These are phyloP conservation scores for Pneumocystis canis DNA, from an alignment of 1,139 yeast species.

Conservation along the genomic window DNA sequence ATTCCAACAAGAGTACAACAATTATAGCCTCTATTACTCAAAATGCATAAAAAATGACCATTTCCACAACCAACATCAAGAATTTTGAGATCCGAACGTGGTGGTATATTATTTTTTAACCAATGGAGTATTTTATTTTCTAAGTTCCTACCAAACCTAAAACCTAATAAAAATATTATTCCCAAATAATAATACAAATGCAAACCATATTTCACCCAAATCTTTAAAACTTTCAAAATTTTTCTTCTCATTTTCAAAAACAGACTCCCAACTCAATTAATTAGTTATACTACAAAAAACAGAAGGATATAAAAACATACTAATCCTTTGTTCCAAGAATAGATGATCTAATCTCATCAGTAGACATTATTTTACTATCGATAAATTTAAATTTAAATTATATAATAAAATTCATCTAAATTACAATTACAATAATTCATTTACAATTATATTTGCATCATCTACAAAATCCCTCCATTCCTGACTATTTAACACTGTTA, in stretches of 20 bases:
- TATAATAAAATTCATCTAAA: not conserved
- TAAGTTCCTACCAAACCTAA: constrained; percentile 92
- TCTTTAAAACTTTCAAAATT: not conserved
- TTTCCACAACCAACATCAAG: constrained; percentile 92
- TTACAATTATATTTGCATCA: not conserved
- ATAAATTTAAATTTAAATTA: not conserved
- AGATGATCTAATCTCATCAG: not conserved
- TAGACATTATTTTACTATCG: not conserved
- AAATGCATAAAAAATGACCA: constrained; percentile 68
- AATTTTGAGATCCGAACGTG: constrained; percentile 22
- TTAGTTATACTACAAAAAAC: not conserved
- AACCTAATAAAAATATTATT: constrained; percentile 30
- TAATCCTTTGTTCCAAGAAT: not conserved
- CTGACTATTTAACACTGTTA: not conserved
- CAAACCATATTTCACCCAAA: not conserved
- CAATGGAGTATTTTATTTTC: constrained; percentile 67
- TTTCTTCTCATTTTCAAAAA: not conserved
- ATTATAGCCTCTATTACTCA: constrained; percentile 45
- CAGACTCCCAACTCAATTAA: not conserved
- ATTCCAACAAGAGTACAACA: constrained; percentile 46
- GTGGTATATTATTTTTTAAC: constrained; percentile 31
- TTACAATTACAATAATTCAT: not conserved
- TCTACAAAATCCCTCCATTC: not conserved
- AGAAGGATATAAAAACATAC: not conserved
- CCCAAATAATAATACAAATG: not conserved